phyloP scores from a whole-genome alignment of 371 early-diverging fungal genomes.

The Catenaria anguillulae region DNA sequence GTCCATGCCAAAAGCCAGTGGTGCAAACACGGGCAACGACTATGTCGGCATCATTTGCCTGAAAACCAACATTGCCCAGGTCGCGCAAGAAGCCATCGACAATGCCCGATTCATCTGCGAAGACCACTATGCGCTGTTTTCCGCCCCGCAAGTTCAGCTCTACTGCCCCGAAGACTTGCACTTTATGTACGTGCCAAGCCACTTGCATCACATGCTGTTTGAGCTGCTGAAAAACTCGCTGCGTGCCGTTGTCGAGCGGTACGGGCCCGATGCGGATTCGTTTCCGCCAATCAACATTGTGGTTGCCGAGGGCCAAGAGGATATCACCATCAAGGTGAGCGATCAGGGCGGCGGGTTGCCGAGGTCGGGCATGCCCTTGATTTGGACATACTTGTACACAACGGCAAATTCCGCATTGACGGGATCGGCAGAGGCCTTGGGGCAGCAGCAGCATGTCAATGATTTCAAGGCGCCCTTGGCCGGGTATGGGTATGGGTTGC shows the following conservation, averaged over 20 bases:
- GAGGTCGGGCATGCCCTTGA: constrained; percentile 69
- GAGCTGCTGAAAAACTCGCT: constrained; percentile 90
- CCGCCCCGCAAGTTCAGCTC: constrained; percentile 64
- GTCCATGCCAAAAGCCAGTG: background rate
- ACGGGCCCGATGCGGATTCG: constrained; percentile 69
- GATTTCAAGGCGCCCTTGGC: constrained; percentile 96
- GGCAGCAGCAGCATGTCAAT: constrained; percentile 45
- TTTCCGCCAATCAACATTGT: constrained; percentile 85
- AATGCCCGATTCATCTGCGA: constrained; percentile 85
- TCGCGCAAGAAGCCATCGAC: constrained; percentile 74
- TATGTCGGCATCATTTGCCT: constrained; percentile 94
- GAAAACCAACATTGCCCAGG: constrained; percentile 56
- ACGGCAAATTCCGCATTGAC: constrained; percentile 71
- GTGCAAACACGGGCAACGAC: constrained; percentile 25
- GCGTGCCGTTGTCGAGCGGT: constrained; percentile 84
- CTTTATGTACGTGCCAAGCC: constrained; percentile 92
- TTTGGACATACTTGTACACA: constrained; percentile 96
- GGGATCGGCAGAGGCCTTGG: background rate
- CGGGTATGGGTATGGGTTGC: constrained; percentile 94
- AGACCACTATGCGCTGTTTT: constrained; percentile 72
- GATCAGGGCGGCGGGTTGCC: constrained; percentile 95
- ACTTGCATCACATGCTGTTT: constrained; percentile 94
- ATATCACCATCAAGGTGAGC: constrained; percentile 88
- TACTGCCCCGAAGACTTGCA: constrained; percentile 69
- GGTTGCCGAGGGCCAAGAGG: constrained; percentile 90